phyloP scores from a whole-genome alignment of 2,329 filamentous ascomycete genomes.

The Alternaria longipes region DNA sequence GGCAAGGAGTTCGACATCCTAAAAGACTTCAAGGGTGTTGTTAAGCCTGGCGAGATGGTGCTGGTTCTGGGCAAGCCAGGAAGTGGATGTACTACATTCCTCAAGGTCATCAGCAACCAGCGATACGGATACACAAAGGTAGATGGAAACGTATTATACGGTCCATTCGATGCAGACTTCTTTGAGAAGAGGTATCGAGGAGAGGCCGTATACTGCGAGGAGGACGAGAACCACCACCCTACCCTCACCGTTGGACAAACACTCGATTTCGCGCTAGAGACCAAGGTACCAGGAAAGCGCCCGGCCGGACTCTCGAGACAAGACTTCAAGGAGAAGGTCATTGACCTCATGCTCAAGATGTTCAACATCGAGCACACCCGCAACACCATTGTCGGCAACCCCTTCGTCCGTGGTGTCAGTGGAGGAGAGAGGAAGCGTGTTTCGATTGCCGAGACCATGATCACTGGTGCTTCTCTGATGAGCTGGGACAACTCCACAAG shows the following conservation, averaged over 20 bases:
- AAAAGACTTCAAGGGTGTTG: conserved; percentile 70
- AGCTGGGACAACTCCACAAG: conserved; percentile 67
- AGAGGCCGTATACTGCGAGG: conserved; percentile 85
- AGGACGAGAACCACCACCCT: conserved; percentile 85
- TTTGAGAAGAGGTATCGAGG: conserved; percentile 78
- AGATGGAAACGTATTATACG: conserved; percentile 78
- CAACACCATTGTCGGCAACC: conserved; percentile 84
- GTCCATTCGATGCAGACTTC: conserved; percentile 74
- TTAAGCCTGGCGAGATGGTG: conserved; percentile 82
- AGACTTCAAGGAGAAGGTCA: conserved; percentile 79
- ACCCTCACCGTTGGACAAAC: conserved; percentile 90
- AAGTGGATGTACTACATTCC: conserved; percentile 63
- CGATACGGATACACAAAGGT: conserved; percentile 68
- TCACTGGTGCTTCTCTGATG: conserved; percentile 74
- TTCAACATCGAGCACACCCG: conserved; percentile 92
- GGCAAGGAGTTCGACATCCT: conserved; percentile 77
- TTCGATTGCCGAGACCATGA: conserved; percentile 83
- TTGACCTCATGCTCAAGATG: conserved; percentile 82
- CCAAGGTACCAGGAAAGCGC: conserved; percentile 83
- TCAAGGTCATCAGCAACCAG: conserved; percentile 65
- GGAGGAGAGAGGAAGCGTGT: conserved; percentile 83
- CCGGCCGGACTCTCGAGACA: conserved; percentile 75
- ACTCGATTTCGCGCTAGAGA: conserved; percentile 82
- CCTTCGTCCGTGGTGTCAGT: conserved; percentile 78
- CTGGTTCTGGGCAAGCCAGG: conserved; percentile 82